These are phyloP conservation scores for Smithsoniella earleae DNA, from an alignment of 163 green algal species.

Conservation along the genomic window DNA sequence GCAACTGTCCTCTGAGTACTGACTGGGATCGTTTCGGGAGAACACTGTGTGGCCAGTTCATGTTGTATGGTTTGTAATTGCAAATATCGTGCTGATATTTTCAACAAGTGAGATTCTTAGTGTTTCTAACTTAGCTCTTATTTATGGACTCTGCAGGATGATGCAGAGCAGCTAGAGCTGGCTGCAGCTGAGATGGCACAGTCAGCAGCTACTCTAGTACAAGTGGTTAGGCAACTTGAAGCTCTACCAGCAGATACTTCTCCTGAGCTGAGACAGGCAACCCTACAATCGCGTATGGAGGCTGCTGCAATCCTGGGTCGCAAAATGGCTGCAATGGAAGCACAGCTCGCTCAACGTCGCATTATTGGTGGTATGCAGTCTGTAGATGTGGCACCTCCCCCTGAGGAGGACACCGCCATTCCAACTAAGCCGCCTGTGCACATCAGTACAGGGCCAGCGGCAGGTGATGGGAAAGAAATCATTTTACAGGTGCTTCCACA, in stretches of 20 bases:
- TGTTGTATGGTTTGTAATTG: no score
- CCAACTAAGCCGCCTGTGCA: constrained; percentile 34
- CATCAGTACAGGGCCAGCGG: constrained; percentile 57
- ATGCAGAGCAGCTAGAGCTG: constrained; percentile 58
- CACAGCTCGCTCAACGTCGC: constrained; percentile 56
- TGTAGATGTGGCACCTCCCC: constrained; percentile 1
- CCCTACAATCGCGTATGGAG: constrained; percentile 47
- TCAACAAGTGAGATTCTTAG: no score
- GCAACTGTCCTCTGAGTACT: no score
- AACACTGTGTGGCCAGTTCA: no score
- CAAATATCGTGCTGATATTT: not conserved
- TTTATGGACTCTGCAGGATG: constrained; percentile 35
- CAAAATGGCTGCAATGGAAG: constrained; percentile 83
- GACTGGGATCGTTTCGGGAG: no score
- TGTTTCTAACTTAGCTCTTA: no score
- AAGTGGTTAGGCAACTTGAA: constrained; percentile 52
- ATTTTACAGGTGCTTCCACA: constrained; percentile 79
- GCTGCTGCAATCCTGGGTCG: constrained; percentile 69
- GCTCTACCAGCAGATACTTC: constrained; percentile 38
- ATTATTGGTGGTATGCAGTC: constrained; percentile 11
- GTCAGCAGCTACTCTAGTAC: constrained; percentile 62
- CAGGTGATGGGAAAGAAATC: constrained; percentile 77
- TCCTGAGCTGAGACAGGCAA: constrained; percentile 38
- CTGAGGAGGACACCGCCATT: not conserved
- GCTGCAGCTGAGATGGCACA: constrained; percentile 72